These are phyloP conservation scores for Fusarium sulawesiense DNA, from an alignment of 2,329 filamentous ascomycete species.

Conservation along the genomic window DNA sequence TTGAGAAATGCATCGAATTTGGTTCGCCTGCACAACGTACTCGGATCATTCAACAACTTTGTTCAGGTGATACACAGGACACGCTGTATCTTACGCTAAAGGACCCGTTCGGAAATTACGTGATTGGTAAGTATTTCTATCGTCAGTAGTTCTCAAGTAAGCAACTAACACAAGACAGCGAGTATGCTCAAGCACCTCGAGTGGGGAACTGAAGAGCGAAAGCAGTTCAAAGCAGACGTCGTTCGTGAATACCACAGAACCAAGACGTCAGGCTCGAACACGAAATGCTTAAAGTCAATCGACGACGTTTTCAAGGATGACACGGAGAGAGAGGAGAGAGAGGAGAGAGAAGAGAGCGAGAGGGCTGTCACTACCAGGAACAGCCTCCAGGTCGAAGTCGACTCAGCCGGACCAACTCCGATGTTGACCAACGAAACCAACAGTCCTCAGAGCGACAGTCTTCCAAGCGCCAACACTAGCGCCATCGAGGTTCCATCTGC, in stretches of 20 bases:
- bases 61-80: conserved; percentile 71
- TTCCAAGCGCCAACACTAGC: conserved; percentile 72
- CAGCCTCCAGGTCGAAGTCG: conserved; percentile 57
- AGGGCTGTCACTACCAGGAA: not conserved
- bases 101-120: conserved; percentile 95
- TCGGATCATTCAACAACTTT: conserved; percentile 74
- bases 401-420: conserved; percentile 71
- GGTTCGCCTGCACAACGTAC: conserved; percentile 76
- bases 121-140: conserved; percentile 80
- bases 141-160: not conserved
- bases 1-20: conserved; percentile 87
- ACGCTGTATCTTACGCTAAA: conserved; percentile 83
- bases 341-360: not conserved
- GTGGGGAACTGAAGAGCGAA: not conserved
- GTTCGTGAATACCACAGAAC: too few relatives aligned
- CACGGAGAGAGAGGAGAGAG: not conserved
- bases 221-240: not conserved
- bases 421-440: conserved; percentile 75
- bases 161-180: conserved; percentile 64
- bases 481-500: conserved; percentile 56
- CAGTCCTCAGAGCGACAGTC: conserved; percentile 74
- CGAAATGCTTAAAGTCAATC: conserved; percentile 57
- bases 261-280: conserved; percentile 35
- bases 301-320: not conserved
- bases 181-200: conserved; percentile 73